Evolutionary conservation across 768 basidiomycete genomes (phyloP), one percentile per base, ranked within the genome.

Genomic region (Dioszegia hungarica): DNA sequence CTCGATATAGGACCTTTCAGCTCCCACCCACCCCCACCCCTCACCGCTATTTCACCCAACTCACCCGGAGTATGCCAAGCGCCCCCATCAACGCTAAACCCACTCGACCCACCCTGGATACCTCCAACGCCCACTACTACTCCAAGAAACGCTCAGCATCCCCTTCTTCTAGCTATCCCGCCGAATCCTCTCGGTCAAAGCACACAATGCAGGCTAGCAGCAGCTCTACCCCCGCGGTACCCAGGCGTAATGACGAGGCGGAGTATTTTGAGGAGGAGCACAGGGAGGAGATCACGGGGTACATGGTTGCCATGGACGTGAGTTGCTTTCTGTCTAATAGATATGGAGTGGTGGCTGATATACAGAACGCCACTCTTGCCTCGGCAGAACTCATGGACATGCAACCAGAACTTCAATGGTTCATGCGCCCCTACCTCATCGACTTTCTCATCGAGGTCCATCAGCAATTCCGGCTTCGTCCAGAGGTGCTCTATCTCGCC

Each of bases 301-400:
- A 97, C 79, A 97, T 98, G 95, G 87, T 88, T 76, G 85, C 89
- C 75, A 95, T 95, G 90, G 94, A 99, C 90, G 95, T 97, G 66
- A 78, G 89, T 80, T 33, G 17, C n/a, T 40, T 22, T 41, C 17
- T 41, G 3, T 44, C 20, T 1, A 20, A 24, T 4, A 12, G 24
- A 24, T 4, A 12, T 17, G 9, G 54, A 17, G n/a, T 20, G 37
- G 22, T 25, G 20, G 27, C 41, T 61, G 36, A 43, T 51, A 9
- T 45, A 14, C 64, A 93, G 92, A 83, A 82, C 56, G 84, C 77
- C 68, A 98, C 94, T 34, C 87, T 89, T 83, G 88, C 88, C 27
- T 91, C 87, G n/a, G 85, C 86, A 34, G 83, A 91, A 62, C 90
- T 91, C 48, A 99, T 99, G 90, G 95, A 99, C 76, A 90, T 93